Evolutionary conservation across 2,329 filamentous ascomycete species (phyloP), one percentile per base, ranked within the genome.

Genomic region (Colletotrichum sp.): DNA sequence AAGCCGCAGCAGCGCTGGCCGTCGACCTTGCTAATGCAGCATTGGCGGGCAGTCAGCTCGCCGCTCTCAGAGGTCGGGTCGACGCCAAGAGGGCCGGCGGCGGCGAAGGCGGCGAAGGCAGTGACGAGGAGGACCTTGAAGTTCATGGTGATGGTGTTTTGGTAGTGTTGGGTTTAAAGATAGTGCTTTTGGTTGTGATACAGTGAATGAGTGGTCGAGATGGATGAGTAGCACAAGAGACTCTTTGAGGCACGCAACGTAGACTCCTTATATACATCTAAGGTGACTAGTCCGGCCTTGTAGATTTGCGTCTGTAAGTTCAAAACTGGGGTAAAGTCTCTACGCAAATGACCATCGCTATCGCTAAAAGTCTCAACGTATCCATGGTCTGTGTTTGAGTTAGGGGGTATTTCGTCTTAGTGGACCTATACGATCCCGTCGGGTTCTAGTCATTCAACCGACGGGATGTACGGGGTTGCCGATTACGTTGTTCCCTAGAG

Each of bases 1-100:
- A 56, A 56, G 52, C 52, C 52, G 27, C 52, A 56, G 52, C 52
- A 56, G 27, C 22, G 52, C 52, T 56, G 52, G 0, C 52, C 52
- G 1, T 56, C 22, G 52, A 56, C 8, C 13, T 56, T 56, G 52
- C 52, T 56, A 16, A 56, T 56, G 52, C 52, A 56, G 15, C 52
- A 56, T 56, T 56, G 52, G 52, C 52, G 52, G 13, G 52, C 22
- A 56, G 5, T 56, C 22, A 56, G 52, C 52, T 56, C 52, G 52
- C 52, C 52, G 27, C 4, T 56, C 52, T 25, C 22, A 15, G 52
- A 56, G 1, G 5, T 5, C 6, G 52, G 52, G 52, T 56, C 22
- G 0, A 16, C 22, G 13, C 52, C 52, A 28, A 56, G 52, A 8
- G 52, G 52, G 22, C 27, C 27, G 22, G 52, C 52, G 8, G 22